These are phyloP conservation scores for Stipa capillata DNA, from an alignment of 176 grass and related monocot species.

Conservation along the genomic window DNA sequence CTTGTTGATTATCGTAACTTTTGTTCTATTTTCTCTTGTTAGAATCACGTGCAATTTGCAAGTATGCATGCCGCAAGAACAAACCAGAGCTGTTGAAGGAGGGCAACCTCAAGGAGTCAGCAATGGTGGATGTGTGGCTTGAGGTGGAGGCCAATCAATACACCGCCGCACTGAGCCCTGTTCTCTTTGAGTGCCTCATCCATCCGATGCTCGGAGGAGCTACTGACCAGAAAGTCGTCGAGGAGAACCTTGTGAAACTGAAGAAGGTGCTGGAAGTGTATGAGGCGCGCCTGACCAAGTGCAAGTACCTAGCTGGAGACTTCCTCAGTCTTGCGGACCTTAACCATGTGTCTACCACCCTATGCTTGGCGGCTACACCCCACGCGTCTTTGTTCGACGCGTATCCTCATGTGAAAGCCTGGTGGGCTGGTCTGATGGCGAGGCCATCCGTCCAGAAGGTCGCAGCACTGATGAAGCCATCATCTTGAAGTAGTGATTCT, in stretches of 20 bases:
- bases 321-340: conserved; percentile 57
- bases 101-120: conserved; percentile 22
- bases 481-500: background rate
- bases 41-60: conserved; percentile 58
- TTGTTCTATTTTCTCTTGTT: background rate
- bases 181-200: conserved; percentile 25
- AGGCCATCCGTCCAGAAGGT: conserved; percentile 45
- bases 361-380: conserved; percentile 35
- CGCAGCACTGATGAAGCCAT: conserved; percentile 32
- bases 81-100: conserved; percentile 49
- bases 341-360: conserved; percentile 31
- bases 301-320: conserved; percentile 64
- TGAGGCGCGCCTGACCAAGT: conserved; percentile 30
- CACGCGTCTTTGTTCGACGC: conserved; percentile 27
- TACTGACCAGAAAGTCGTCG: conserved; percentile 30
- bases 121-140: conserved; percentile 59
- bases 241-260: conserved; percentile 39
- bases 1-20: background rate
- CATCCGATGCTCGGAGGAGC: conserved; percentile 35
- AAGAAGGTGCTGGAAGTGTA: conserved; percentile 55
- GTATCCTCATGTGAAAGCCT: conserved; percentile 51
- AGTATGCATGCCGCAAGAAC: conserved; percentile 49
- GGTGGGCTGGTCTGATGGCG: conserved; percentile 45
- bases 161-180: conserved; percentile 12
- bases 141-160: conserved; percentile 66